These are phyloP conservation scores for Nakazawaea peltata DNA, from an alignment of 805 yeast species.

Conservation along the genomic window DNA sequence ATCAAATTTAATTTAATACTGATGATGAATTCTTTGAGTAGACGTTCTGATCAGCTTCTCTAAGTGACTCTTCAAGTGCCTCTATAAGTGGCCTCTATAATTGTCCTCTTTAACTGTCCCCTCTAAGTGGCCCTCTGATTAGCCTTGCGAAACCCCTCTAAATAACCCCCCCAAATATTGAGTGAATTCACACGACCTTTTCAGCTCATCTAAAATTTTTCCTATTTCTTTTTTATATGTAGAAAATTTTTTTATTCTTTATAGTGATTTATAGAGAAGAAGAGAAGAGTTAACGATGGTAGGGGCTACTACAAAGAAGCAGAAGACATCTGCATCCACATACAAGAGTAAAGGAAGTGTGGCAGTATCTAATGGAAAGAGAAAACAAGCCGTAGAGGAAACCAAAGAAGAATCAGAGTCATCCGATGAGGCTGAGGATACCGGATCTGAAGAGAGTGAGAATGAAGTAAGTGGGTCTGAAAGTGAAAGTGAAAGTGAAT, in stretches of 20 bases:
- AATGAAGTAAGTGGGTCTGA: not conserved
- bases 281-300: not conserved
- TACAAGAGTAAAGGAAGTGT: not conserved
- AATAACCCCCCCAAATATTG: no score
- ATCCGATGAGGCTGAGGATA: not conserved
- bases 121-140: no score
- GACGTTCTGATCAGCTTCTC: no score
- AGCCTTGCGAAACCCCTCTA: no score
- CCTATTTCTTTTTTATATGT: no score
- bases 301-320: slow-evolving; percentile 1
- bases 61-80: no score
- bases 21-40: no score
- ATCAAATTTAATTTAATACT: not conserved
- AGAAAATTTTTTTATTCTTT: no score
- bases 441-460: not conserved
- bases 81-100: no score
- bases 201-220: no score
- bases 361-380: not conserved
- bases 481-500: slow-evolving; percentile 14
- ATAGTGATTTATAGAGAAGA: not conserved
- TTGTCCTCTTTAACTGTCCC: no score
- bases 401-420: slow-evolving; percentile 1
- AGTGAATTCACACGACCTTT: no score
- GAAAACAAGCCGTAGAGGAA: not conserved
- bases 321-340: not conserved